phyloP scores from a whole-genome alignment of 176 grass and related monocot genomes.

The Oryza australiensis region DNA sequence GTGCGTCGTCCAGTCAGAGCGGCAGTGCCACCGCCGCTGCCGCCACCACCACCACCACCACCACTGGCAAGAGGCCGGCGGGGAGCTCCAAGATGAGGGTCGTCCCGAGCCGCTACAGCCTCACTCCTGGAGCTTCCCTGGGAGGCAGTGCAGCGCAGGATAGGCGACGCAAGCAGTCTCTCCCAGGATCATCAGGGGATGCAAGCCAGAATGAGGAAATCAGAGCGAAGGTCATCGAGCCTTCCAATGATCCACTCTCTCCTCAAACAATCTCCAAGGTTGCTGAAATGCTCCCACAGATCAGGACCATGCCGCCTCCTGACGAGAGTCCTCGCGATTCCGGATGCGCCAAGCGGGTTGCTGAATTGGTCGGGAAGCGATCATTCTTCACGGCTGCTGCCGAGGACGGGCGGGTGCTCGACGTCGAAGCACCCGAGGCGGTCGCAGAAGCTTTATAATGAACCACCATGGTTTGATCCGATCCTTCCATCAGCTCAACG shows the following conservation, averaged over 20 bases:
- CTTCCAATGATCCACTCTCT: constrained; percentile 9
- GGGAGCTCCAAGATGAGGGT: constrained; percentile 58
- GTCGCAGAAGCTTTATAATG: constrained; percentile 1
- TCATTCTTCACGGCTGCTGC: constrained; percentile 50
- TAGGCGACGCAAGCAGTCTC: constrained; percentile 50
- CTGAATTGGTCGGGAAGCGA: constrained; percentile 57
- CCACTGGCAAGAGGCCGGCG: constrained; percentile 52
- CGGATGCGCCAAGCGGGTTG: constrained; percentile 68
- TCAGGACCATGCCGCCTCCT: constrained; percentile 53
- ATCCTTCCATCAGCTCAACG: constrained; percentile 12
- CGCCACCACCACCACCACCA: not conserved
- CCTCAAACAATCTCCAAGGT: constrained; percentile 65
- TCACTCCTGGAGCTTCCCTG: constrained; percentile 34
- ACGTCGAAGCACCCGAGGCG: constrained; percentile 29
- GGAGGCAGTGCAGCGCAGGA: constrained; percentile 29
- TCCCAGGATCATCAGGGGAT: not conserved
- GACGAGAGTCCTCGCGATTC: constrained; percentile 76
- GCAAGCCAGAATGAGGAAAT: constrained; percentile 1
- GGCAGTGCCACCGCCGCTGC: not conserved
- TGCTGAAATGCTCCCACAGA: constrained; percentile 64
- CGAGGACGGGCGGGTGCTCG: constrained; percentile 31
- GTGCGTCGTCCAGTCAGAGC: not conserved
- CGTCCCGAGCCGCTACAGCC: constrained; percentile 85
- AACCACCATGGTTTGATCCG: not conserved
- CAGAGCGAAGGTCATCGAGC: constrained; percentile 15